Conservation (phyloP, 495 filamentous ascomycete genomes). For the Podospora pseudoanserina region DNA sequence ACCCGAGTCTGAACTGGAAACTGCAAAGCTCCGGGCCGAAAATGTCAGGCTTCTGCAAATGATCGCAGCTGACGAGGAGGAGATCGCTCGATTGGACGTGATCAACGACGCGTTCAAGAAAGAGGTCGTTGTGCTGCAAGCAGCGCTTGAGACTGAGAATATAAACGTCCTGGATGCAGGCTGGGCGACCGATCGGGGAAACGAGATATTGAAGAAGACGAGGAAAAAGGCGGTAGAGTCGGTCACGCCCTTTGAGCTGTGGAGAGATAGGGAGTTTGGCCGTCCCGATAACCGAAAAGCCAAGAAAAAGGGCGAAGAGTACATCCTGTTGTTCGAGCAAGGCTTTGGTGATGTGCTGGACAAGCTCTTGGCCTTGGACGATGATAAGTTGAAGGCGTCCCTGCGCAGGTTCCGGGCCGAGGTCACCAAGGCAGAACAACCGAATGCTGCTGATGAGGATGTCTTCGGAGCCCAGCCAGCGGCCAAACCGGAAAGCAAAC, state of each 20-base stretch:
- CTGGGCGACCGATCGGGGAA: neutral
- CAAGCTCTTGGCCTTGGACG: neutral
- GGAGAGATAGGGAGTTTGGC: neutral
- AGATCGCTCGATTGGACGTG: neutral
- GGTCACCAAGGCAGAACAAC: neutral
- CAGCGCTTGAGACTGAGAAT: neutral
- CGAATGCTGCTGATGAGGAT: neutral
- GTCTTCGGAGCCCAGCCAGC: no score
- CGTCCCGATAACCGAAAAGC: neutral
- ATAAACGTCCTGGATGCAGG: neutral
- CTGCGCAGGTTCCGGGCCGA: neutral
- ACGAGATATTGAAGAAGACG: neutral
- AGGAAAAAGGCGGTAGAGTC: neutral
- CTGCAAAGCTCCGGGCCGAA: neutral
- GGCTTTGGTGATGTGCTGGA: neutral
- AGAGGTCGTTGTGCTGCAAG: neutral
- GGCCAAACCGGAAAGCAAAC: neutral
- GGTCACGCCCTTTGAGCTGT: neutral
- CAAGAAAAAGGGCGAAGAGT: neutral
- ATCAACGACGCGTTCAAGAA: neutral
- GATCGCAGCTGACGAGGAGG: neutral
- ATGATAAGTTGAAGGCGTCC: neutral
- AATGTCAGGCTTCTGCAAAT: neutral
- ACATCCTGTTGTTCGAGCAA: neutral
- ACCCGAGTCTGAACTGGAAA: neutral